Evolutionary conservation across 106 monocot genomes (phyloP).

Genomic region (Platanthera zijinensis): DNA sequence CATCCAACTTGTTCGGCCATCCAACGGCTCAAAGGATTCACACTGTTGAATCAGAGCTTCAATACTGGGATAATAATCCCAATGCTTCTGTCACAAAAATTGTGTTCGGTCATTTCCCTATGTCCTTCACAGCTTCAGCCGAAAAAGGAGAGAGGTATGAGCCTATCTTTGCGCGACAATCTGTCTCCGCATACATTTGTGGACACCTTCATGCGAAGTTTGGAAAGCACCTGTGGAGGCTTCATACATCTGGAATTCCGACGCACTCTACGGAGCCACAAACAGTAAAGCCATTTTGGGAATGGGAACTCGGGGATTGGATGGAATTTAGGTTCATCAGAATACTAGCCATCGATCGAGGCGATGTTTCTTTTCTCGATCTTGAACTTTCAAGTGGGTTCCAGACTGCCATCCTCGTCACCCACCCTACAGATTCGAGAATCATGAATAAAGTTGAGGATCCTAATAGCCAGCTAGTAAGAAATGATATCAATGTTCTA

Average conservation of each 20-base stretch:
- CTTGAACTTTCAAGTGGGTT: constrained; percentile 33
- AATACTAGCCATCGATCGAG: constrained; percentile 70
- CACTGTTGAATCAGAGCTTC: constrained; percentile 47
- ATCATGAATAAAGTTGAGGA: constrained; percentile 34
- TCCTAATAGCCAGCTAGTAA: constrained; percentile 12
- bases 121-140: constrained; percentile 76
- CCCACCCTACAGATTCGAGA: constrained; percentile 69
- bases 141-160: constrained; percentile 53
- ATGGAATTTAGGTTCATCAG: constrained; percentile 66
- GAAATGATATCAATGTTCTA: constrained; percentile 72
- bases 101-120: constrained; percentile 78
- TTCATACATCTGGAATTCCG: constrained; percentile 18
- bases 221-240: constrained; percentile 53
- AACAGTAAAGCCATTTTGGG: constrained; percentile 47
- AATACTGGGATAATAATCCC: constrained; percentile 28
- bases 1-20: constrained; percentile 91
- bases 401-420: constrained; percentile 48
- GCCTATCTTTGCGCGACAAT: constrained; percentile 43
- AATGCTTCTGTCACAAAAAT: constrained; percentile 31
- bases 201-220: constrained; percentile 84
- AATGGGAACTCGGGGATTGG: constrained; percentile 99
- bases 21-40: constrained; percentile 45
- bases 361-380: constrained; percentile 64
- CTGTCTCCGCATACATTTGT: constrained; percentile 67
- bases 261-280: not conserved